Evolutionary conservation across 108 stramenopile species (phyloP).

Genomic region (Aureococcus anophagefferens): DNA sequence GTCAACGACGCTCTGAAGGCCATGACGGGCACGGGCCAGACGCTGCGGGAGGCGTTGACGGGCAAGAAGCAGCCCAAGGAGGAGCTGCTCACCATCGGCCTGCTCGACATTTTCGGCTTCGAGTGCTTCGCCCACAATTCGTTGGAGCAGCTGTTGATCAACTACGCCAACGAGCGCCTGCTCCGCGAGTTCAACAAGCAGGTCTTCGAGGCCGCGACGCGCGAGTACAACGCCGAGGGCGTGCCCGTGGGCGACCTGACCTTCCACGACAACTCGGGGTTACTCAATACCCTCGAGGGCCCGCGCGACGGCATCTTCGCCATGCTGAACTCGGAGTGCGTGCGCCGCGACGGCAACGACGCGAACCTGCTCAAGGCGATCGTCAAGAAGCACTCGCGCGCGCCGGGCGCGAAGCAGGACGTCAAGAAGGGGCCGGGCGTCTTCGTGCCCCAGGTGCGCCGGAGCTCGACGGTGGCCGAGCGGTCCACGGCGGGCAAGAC

Average conservation of each 20-base stretch:
- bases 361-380: not conserved
- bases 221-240: slow-evolving; percentile 11
- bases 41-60: not conserved
- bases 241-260: slow-evolving; percentile 1
- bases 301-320: slow-evolving; percentile 4
- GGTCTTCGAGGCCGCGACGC: slow-evolving; percentile 11
- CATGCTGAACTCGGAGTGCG: slow-evolving; percentile 4
- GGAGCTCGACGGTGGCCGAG: not conserved
- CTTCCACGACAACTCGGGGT: slow-evolving; percentile 12
- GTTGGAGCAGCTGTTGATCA: slow-evolving; percentile 24
- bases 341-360: slow-evolving; percentile 7
- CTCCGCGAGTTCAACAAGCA: slow-evolving; percentile 8
- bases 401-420: too few species aligned
- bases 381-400: not conserved
- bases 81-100: not conserved
- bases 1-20: slow-evolving; percentile 9
- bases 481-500: not conserved
- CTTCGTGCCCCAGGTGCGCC: slow-evolving; percentile 1
- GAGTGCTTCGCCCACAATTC: slow-evolving; percentile 12
- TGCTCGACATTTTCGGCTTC: slow-evolving; percentile 25
- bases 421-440: not conserved
- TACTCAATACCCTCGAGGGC: not conserved
- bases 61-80: not conserved
- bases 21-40: not conserved
- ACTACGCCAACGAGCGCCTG: slow-evolving; percentile 24